Base-by-base conservation (phyloP, 345 rosid genomes). In the Moricandia moricandioides region DNA sequence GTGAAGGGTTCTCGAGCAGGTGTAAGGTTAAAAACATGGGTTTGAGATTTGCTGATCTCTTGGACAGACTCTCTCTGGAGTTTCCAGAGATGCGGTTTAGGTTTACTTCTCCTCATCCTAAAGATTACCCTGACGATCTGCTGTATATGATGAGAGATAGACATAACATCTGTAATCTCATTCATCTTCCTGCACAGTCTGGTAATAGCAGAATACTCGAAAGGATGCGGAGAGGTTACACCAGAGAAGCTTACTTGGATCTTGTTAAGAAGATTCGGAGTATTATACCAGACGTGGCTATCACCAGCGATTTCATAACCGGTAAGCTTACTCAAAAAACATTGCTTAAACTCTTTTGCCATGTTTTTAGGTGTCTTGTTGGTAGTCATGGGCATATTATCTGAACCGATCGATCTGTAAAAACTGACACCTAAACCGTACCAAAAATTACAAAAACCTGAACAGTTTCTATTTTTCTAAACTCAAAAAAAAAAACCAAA, bases 61-160 rank as follows among this genome's bases (percentile, higher is more conserved):
- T 95, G 73, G 93, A 91, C 62, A 45, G 83, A 24, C 97, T 95
- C 73, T 88, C 99, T 27, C 6, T 74, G n/a, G 92, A 88, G 79
- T 94, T 85, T 78, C 97, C 97, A n/a, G 97, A 95, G 78, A 94
- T 90, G 87, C 82, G 98, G 71, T 94, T 94, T 80, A 86, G 97
- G 88, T 94, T 84, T 84, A 94, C 98, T 21, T 94, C 98, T 1
- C 98, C 96, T 29, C 97, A 95, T 77, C 97, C 97, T 62, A 95
- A 95, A 78, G 99, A 91, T 84, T 91, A 84, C 72, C 97, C 97
- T 0, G 97, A 88, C 55, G 96, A 90, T 65, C 82, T 91, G 69
- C 60, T 94, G 62, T 85, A 85, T 84, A 29, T 91, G 65, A 94
- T 94, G 99, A 82, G 84, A 60, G 90, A 91, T 77, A 85, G 89